Evolutionary conservation across 2,329 filamentous ascomycete genomes (phyloP), one percentile per base, ranked within the genome.

Genomic region (Claviceps capensis): DNA sequence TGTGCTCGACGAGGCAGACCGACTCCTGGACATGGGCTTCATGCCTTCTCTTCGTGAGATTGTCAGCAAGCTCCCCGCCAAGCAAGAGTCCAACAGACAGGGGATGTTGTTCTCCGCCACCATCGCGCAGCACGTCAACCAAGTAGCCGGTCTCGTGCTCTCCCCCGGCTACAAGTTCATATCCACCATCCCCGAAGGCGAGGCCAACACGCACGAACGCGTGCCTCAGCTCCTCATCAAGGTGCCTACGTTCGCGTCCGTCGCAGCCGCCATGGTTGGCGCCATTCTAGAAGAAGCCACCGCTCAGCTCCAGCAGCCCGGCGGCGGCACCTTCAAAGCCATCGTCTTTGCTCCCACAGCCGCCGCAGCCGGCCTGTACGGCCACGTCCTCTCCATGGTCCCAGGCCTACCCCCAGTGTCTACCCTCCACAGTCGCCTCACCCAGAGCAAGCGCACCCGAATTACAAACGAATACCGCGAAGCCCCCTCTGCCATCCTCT

Each of bases 71-170:
- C 72, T 94, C 4, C 87, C 87, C 0, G 67, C 77, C 54, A 80
- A 82, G 63, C 64, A 70, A 2, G 65, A 74, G 49, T 76, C 80
- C 30, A 73, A 82, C 53, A 69, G 79, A 49, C 81, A 83, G 57
- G 88, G 88, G 48, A 88, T 87, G 73, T 80, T 93, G 47, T 95
- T 93, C 73, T 89, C 84, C 3, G 88, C 88, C 9, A 95, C 88
- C 19, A 85, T 95, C 67, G 83, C 81, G 41, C 78, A 79, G 23
- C 88, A 91, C 63, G 85, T 95, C 50, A 77, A 89, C 62, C 81
- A 83, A 54, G 77, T 94, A 52, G 85, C 89, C 41, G 75, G 78
- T 42, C 65, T 77, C 46, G 86, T 83, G 2, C 78, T 93, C 62
- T 80, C 82, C 56, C 77, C 72, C 11, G 68, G 81, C 51, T 94